Evolutionary conservation across 2,329 filamentous ascomycete genomes (phyloP).

Genomic region (Colletotrichum viniferum): DNA sequence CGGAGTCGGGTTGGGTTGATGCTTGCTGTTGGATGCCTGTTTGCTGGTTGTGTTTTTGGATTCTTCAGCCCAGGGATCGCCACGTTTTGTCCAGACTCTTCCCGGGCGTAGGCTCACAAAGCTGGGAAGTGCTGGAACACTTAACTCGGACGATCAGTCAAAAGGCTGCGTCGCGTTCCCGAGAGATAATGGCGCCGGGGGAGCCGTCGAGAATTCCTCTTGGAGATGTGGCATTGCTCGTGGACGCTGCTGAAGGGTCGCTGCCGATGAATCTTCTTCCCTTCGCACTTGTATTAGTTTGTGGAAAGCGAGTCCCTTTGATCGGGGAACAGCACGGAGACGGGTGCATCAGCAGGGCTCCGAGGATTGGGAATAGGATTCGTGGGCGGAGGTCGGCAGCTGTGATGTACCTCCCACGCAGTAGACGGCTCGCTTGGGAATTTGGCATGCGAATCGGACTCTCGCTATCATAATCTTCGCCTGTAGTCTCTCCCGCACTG

Average conservation of each 20-base stretch:
- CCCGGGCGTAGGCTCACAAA: background rate
- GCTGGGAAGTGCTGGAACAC: background rate
- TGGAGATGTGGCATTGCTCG: background rate
- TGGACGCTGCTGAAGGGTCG: background rate
- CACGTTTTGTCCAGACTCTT: background rate
- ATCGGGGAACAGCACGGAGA: background rate
- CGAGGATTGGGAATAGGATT: background rate
- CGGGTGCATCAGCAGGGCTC: background rate
- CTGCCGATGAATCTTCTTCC: background rate
- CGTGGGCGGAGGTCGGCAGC: background rate
- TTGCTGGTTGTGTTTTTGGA: background rate
- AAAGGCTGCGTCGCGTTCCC: background rate
- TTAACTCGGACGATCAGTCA: background rate
- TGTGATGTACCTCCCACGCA: background rate
- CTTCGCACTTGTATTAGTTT: background rate
- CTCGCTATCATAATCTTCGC: background rate
- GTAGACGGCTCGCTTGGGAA: background rate
- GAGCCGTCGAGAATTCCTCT: background rate
- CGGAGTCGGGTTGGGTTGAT: background rate
- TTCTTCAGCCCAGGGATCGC: background rate
- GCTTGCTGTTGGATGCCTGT: background rate
- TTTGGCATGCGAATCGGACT: background rate
- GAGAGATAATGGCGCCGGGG: background rate
- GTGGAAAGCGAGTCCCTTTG: background rate
- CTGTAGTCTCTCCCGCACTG: background rate